A percentile compares a stretch with the other conserved stretches of the same genome.
These are phyloP conservation scores for Phaeosphaeria sp. DNA, from an alignment of 2,329 filamentous ascomycete genomes.

Conservation along the genomic window DNA sequence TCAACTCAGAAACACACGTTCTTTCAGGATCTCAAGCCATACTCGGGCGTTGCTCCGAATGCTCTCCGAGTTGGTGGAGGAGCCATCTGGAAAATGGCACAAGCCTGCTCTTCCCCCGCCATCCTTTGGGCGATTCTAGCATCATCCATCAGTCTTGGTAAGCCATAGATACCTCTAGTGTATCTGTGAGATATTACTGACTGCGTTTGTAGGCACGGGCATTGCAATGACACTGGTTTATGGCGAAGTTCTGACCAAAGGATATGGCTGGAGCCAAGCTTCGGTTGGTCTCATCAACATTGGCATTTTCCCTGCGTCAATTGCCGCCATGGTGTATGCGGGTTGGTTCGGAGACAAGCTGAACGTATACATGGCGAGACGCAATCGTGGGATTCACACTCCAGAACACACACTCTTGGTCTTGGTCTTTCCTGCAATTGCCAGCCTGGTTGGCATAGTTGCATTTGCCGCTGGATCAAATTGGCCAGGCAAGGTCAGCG, in stretches of 20 bases:
- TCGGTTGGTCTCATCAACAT: background rate
- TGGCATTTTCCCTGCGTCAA: background rate
- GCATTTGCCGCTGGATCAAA: background rate
- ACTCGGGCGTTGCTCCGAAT: background rate
- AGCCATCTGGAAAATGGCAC: background rate
- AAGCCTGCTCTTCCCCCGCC: background rate
- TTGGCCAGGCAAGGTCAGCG: background rate
- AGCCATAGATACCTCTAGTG: background rate
- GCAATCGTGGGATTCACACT: background rate
- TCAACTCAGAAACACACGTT: background rate
- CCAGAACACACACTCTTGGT: background rate
- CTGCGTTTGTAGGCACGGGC: background rate
- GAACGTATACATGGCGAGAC: background rate
- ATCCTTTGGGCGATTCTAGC: background rate
- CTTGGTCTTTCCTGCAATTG: background rate
- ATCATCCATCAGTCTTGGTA: background rate
- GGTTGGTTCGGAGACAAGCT: background rate
- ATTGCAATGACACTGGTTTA: background rate
- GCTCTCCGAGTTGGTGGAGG: background rate
- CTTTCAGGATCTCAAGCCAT: background rate
- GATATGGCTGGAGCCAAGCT: background rate
- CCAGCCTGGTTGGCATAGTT: background rate
- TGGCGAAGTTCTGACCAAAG: background rate
- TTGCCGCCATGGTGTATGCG: background rate
- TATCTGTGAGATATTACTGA: background rate